phyloP scores from a whole-genome alignment of 2,329 filamentous ascomycete genomes.

The Penicillium sp. region DNA sequence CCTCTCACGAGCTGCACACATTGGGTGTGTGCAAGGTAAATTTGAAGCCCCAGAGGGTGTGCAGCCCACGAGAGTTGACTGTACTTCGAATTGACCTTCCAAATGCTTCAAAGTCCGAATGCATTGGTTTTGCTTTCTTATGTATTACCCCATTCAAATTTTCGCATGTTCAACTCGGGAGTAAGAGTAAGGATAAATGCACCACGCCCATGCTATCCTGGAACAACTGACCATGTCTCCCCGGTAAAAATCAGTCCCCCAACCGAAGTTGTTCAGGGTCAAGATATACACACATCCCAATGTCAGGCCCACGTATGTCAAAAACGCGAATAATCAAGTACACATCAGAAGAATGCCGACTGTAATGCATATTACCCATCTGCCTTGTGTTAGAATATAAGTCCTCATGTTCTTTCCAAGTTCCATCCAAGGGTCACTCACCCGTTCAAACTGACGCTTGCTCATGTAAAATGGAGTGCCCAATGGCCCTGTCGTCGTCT shows the following conservation, averaged over 20 bases:
- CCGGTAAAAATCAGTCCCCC: slow-evolving; percentile 2
- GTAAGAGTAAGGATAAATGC: no score
- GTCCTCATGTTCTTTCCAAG: no score
- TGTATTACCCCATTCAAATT: no score
- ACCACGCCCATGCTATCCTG: not conserved
- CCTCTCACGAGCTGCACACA: no score
- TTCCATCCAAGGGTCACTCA: not conserved
- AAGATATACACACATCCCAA: slow-evolving; percentile 5
- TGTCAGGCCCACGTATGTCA: slow-evolving; percentile 1
- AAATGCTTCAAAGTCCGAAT: no score
- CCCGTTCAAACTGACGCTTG: slow-evolving; percentile 3
- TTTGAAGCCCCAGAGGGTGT: no score
- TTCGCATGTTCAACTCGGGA: no score
- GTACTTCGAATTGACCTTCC: no score
- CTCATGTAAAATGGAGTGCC: slow-evolving; percentile 3
- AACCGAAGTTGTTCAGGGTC: slow-evolving; percentile 5
- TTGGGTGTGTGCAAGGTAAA: no score
- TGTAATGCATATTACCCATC: slow-evolving; percentile 1
- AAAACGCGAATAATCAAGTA: slow-evolving; percentile 7
- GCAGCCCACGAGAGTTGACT: no score
- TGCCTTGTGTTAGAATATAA: not conserved
- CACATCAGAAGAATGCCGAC: not conserved
- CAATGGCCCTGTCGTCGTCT: slow-evolving; percentile 5
- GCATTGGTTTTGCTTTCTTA: no score
- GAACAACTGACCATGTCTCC: slow-evolving; percentile 3